Conservation (phyloP, 1,284 basidiomycete species). For the Veloboletus limbatus region DNA sequence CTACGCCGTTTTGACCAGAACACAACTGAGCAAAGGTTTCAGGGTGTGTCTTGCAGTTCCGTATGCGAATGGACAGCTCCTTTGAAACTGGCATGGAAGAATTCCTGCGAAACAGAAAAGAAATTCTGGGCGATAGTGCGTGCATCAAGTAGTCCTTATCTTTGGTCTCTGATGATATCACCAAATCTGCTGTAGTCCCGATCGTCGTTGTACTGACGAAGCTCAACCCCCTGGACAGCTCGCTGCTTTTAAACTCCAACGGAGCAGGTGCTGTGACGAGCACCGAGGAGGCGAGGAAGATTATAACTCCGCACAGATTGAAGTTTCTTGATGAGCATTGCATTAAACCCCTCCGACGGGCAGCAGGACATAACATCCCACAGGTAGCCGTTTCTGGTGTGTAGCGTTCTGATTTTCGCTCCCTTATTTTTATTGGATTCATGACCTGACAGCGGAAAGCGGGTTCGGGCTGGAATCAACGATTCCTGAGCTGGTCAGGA, state of each 20-base stretch:
- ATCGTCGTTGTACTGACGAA: neutral
- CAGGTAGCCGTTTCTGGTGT: neutral
- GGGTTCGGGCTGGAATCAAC: neutral
- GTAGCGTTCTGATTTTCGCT: neutral
- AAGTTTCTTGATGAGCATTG: neutral
- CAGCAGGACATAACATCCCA: neutral
- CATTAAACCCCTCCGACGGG: neutral
- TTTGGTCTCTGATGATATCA: neutral
- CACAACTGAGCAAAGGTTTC: neutral
- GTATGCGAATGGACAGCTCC: neutral
- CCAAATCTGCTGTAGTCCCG: neutral
- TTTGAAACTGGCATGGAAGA: neutral
- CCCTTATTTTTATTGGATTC: neutral
- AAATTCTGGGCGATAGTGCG: neutral
- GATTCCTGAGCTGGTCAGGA: neutral
- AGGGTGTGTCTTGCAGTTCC: conserved; percentile 3
- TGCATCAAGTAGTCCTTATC: neutral
- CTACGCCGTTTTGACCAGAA: neutral
- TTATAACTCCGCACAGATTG: neutral
- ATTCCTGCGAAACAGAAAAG: neutral
- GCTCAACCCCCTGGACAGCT: neutral
- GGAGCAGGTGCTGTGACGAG: too few species aligned
- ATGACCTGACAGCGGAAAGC: neutral
- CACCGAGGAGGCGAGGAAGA: neutral
- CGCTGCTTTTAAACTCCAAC: neutral